Percentiles rank a stretch among this genome's conserved stretches.
Evolutionary conservation across 169 alveolate genomes (phyloP).

Genomic region (Fabrea salina): DNA sequence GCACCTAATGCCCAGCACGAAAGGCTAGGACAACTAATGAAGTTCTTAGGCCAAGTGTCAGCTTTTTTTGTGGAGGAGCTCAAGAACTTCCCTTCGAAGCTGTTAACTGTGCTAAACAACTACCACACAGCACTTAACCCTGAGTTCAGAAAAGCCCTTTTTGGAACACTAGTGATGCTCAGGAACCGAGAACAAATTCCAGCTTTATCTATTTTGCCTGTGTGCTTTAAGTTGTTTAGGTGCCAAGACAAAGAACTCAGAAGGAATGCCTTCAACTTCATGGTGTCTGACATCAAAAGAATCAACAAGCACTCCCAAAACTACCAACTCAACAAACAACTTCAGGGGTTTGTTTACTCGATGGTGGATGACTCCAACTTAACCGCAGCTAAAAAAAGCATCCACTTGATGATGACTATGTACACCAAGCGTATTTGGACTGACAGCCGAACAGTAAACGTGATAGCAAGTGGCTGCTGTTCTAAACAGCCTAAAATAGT

Average conservation of each 20-base stretch:
- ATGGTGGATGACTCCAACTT: constrained; percentile 66
- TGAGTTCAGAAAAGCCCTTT: constrained; percentile 57
- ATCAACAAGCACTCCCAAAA: constrained; percentile 56
- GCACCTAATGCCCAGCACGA: constrained; percentile 55
- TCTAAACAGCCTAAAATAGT: constrained; percentile 54
- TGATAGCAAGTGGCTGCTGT: constrained; percentile 61
- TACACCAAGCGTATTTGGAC: constrained; percentile 72
- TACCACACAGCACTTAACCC: constrained; percentile 62
- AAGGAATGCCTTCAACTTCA: constrained; percentile 39
- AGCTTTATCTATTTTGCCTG: constrained; percentile 56
- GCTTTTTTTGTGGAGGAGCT: constrained; percentile 13
- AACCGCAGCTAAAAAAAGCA: constrained; percentile 62
- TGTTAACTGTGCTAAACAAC: constrained; percentile 52
- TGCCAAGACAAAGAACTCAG: constrained; percentile 72
- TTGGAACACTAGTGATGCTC: constrained; percentile 47
- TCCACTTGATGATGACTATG: constrained; percentile 60
- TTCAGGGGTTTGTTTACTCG: constrained; percentile 62
- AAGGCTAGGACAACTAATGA: constrained; percentile 41
- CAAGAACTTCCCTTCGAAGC: constrained; percentile 40
- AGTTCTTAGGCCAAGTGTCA: constrained; percentile 35
- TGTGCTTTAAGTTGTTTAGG: constrained; percentile 69
- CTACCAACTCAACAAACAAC: constrained; percentile 48
- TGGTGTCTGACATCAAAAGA: constrained; percentile 56
- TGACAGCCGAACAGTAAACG: constrained; percentile 75
- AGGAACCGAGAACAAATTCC: constrained; percentile 60